A percentile compares a stretch with the other conserved stretches of the same genome.
These are phyloP conservation scores for Cercophora scortea DNA, from an alignment of 495 filamentous ascomycete genomes.

Conservation along the genomic window DNA sequence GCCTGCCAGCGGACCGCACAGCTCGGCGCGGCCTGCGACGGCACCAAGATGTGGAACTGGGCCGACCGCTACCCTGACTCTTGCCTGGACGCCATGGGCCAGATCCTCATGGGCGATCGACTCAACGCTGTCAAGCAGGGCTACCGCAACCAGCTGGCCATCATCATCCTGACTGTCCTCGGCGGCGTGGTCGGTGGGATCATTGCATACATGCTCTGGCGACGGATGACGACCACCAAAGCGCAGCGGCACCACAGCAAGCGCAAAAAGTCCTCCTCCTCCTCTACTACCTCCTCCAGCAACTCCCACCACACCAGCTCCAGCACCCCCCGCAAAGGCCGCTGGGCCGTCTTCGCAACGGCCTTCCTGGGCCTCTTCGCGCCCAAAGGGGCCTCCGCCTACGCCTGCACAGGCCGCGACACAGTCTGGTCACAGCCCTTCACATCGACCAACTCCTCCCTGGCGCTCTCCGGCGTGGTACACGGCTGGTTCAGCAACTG, in stretches of 20 bases:
- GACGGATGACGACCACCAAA: slow-evolving; percentile 2
- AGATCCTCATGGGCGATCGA: slow-evolving; percentile 10
- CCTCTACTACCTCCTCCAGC: not conserved
- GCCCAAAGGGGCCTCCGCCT: slow-evolving; percentile 3
- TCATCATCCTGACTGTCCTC: slow-evolving; percentile 13
- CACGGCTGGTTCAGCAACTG: slow-evolving; percentile 23
- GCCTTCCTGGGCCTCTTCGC: slow-evolving; percentile 5
- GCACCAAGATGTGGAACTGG: slow-evolving; percentile 15
- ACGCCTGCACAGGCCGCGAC: slow-evolving; percentile 11
- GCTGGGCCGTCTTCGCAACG: not conserved
- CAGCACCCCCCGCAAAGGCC: not conserved
- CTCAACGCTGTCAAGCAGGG: slow-evolving; percentile 8
- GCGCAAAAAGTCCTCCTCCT: not conserved
- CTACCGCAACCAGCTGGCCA: slow-evolving; percentile 9
- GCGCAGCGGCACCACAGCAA: not conserved
- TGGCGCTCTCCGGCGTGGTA: slow-evolving; percentile 13
- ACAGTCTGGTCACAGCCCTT: slow-evolving; percentile 10
- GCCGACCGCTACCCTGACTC: slow-evolving; percentile 15
- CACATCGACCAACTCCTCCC: not conserved
- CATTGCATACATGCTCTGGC: slow-evolving; percentile 8
- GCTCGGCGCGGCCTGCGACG: slow-evolving; percentile 14
- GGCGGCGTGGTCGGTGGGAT: slow-evolving; percentile 8
- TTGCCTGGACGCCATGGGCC: slow-evolving; percentile 12
- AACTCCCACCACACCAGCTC: not conserved
- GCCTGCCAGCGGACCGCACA: slow-evolving; percentile 16